Percentiles rank a stretch among this genome's conserved stretches.
Evolutionary conservation across 352 stramenopile species (phyloP).

Genomic region (Globisporangium lucens): DNA sequence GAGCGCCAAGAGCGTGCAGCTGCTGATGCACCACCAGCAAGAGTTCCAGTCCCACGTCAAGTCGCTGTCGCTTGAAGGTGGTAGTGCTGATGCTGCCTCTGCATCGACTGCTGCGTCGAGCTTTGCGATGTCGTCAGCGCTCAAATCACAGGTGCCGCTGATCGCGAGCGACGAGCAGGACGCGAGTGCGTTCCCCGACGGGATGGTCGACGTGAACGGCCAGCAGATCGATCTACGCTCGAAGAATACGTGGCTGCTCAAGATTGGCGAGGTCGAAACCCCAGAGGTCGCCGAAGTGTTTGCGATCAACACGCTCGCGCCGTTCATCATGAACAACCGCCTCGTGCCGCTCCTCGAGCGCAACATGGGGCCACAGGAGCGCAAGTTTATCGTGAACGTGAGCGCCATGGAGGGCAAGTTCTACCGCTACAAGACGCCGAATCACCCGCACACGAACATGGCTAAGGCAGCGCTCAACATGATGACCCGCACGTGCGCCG

Average conservation of each 20-base stretch:
- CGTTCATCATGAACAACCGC: slow-evolving; percentile 96
- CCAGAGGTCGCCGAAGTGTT: slow-evolving; percentile 87
- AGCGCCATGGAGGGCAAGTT: slow-evolving; percentile 98
- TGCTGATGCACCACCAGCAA: slow-evolving; percentile 75
- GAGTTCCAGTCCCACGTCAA: slow-evolving; percentile 75
- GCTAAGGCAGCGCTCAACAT: slow-evolving; percentile 98
- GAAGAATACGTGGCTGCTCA: slow-evolving; percentile 95
- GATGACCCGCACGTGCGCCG: slow-evolving; percentile 96
- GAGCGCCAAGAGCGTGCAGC: slow-evolving; percentile 47
- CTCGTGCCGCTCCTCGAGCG: slow-evolving; percentile 89
- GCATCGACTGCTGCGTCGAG: slow-evolving; percentile 19
- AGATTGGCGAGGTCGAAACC: slow-evolving; percentile 91
- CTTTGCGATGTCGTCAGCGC: slow-evolving; percentile 63
- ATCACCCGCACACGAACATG: slow-evolving; percentile 98
- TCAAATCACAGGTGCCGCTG: slow-evolving; percentile 82
- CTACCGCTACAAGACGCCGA: slow-evolving; percentile 96
- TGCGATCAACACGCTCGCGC: slow-evolving; percentile 95
- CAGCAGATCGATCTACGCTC: slow-evolving; percentile 95
- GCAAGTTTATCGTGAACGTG: slow-evolving; percentile 96
- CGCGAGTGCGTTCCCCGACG: slow-evolving; percentile 57
- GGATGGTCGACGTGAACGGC: slow-evolving; percentile 93
- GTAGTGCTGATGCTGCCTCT: neutral
- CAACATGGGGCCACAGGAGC: slow-evolving; percentile 33
- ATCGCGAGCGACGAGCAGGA: slow-evolving; percentile 70
- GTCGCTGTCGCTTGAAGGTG: slow-evolving; percentile 37